A percentile compares a stretch with the other conserved stretches of the same genome.
Evolutionary conservation across 2,329 filamentous ascomycete genomes (phyloP).

Genomic region (Curvularia verruculosa): DNA sequence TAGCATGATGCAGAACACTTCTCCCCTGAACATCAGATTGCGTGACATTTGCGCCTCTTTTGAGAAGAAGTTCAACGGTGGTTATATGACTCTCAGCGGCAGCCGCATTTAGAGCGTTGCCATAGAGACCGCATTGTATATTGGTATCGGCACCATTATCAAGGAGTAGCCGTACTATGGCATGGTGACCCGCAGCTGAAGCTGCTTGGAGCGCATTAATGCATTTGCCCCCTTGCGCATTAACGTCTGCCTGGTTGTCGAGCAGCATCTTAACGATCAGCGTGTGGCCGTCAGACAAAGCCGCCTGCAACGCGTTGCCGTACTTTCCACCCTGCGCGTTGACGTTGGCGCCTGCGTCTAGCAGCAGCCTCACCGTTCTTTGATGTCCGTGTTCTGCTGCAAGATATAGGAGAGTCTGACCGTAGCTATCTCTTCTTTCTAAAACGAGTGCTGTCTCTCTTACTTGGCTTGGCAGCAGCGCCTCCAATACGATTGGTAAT

Average conservation of each 20-base stretch:
- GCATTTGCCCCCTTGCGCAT: conserved; percentile 19
- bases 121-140: conserved; percentile 16
- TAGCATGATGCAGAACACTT: conserved; percentile 12
- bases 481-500: too few relatives aligned
- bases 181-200: conserved; percentile 23
- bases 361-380: conserved; percentile 16
- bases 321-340: too few relatives aligned
- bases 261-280: conserved; percentile 12
- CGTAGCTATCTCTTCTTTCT: too few relatives aligned
- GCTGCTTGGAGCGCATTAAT: conserved; percentile 26
- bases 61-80: background rate
- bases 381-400: too few relatives aligned
- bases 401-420: too few relatives aligned
- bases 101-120: conserved; percentile 23
- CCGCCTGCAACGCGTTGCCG: conserved; percentile 18
- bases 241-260: conserved; percentile 26
- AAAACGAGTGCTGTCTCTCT: too few relatives aligned
- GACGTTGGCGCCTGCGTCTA: background rate
- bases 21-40: background rate
- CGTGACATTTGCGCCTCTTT: background rate
- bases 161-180: conserved; percentile 26
- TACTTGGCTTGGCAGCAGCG: too few relatives aligned
- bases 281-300: too few relatives aligned
- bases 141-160: conserved; percentile 22
- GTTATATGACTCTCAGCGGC: background rate